Percentiles rank a stretch among this genome's conserved stretches.
These are phyloP conservation scores for Clitoria ternatea DNA, from an alignment of 306 rosid species.

Conservation along the genomic window DNA sequence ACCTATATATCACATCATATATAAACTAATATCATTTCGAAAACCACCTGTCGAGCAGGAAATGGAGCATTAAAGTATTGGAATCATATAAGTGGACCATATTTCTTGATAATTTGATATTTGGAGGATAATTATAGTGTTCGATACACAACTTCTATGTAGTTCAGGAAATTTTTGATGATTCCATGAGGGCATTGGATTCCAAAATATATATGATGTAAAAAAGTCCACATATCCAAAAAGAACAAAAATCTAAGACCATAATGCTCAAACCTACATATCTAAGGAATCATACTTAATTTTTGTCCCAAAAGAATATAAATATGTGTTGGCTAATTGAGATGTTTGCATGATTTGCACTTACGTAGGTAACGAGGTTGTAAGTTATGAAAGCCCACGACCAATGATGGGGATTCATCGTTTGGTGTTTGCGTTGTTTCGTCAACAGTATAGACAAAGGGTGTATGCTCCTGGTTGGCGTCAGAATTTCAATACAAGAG, in stretches of 20 bases:
- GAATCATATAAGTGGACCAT: slow-evolving; percentile 8
- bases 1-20: slow-evolving; percentile 6
- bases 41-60: neutral
- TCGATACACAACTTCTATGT: neutral
- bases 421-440: slow-evolving; percentile 54
- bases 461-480: slow-evolving; percentile 90
- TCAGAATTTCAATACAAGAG: slow-evolving; percentile 73
- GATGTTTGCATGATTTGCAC: neutral
- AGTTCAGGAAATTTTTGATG: neutral
- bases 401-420: slow-evolving; percentile 78
- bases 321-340: neutral
- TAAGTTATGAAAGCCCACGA: slow-evolving; percentile 45
- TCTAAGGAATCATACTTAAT: too few species aligned
- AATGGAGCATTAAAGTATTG: slow-evolving; percentile 4
- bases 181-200: slow-evolving; percentile 8
- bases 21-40: neutral
- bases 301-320: neutral
- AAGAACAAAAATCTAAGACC: neutral
- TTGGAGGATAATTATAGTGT: neutral
- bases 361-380: slow-evolving; percentile 28
- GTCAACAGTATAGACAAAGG: slow-evolving; percentile 64
- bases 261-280: too few species aligned
- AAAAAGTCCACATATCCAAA: neutral
- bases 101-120: neutral
- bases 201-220: neutral